Evolutionary conservation across 208 protist species (phyloP).

Genomic region (Wallacemonas rigidus): DNA sequence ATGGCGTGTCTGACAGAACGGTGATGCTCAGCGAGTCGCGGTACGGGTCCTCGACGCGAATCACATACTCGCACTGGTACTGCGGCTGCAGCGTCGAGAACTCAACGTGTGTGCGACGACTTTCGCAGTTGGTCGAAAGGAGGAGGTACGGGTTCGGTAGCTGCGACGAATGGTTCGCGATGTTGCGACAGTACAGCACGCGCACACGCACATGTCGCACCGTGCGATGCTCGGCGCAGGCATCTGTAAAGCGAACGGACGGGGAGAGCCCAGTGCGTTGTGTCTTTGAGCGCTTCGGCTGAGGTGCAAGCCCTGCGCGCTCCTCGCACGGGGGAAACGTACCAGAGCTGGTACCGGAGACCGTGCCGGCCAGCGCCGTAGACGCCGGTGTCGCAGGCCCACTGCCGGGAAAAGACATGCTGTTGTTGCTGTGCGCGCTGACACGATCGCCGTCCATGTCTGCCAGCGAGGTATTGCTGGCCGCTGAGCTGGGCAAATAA

Average conservation of each 20-base stretch:
- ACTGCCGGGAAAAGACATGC: neutral
- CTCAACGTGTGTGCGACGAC: constrained; percentile 48
- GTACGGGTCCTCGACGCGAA: constrained; percentile 53
- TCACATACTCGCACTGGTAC: constrained; percentile 73
- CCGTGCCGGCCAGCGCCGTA: neutral
- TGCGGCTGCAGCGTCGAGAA: constrained; percentile 59
- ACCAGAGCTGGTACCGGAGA: no score
- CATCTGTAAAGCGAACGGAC: constrained; percentile 2
- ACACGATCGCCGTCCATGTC: neutral
- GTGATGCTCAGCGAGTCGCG: constrained; percentile 65
- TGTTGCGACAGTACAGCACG: constrained; percentile 65
- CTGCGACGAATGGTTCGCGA: constrained; percentile 31
- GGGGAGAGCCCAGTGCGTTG: neutral
- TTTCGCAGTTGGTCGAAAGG: constrained; percentile 69
- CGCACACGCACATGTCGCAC: constrained; percentile 44
- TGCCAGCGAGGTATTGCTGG: neutral
- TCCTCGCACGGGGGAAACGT: no score
- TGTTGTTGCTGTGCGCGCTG: neutral
- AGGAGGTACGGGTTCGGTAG: constrained; percentile 76
- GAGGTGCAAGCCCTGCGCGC: neutral
- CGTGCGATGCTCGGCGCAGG: neutral
- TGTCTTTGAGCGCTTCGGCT: neutral
- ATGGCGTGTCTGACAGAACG: constrained; percentile 80
- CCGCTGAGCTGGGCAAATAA: constrained; percentile 13
- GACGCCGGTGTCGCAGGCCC: neutral